Base-by-base conservation (phyloP, 2,329 filamentous ascomycete species). In the Rhynchosporium secalis region DNA sequence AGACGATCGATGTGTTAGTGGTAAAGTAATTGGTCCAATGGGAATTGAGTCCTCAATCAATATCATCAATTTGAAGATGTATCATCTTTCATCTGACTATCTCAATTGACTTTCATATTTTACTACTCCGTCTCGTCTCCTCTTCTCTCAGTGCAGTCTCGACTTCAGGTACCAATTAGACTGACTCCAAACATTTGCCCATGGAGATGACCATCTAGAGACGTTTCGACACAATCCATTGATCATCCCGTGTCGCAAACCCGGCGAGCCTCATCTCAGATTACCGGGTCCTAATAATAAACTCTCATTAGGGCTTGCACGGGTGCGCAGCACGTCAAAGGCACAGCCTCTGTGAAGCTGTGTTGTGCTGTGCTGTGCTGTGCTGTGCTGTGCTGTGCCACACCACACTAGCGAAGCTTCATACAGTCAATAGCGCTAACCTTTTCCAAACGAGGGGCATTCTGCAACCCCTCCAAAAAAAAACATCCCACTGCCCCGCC, bases 21-120 rank as follows among this genome's bases (percentile, higher is more conserved):
- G 59, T 67, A 65, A 66, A 69, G 56, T 69, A 67, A 69, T 69
- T 62, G 9, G 38, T 48, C 38, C 60, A 66, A 62, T 62, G 43
- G 54, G 41, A 49, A 43, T 49, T 31, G 51, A 56, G 33, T 56
- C 41, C 41, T 36, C 45, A 48, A 36, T 38, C 43, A 45, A 57
- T 47, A 47, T 31, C n/a, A 47, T 28, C 31, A 28, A 36, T n/a
- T 12, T 36, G 28, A 46, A 29, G 20, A 36, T 4, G 15, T 31
- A 49, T 20, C 40, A 49, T 58, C 8, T 12, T 12, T 29, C 29
- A 28, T 36, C 10, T 38, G 36, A 20, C 20, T 20, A 20, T 20
- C 20, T 20, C 20, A 20, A 20, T 20, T 1, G 20, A 20, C 20
- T 20, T 20, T 20, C 20, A 20, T 20, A 20, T 20, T 20, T 20